A percentile compares a stretch with the other conserved stretches of the same genome.
phyloP scores from a whole-genome alignment of 2,329 filamentous ascomycete species.

The Capronia epimyces region DNA sequence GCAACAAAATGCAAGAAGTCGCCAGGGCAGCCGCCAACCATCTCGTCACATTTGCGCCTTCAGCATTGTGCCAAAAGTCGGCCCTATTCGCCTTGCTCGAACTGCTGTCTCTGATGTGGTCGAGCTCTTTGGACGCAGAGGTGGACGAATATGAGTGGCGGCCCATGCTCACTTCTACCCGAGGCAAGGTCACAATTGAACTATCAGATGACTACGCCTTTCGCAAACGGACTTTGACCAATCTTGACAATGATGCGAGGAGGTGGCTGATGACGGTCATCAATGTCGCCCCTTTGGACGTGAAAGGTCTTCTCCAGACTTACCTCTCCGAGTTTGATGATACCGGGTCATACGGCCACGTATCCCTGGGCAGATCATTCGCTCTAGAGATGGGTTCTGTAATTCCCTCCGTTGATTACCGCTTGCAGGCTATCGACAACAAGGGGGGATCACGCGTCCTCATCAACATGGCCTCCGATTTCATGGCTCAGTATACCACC shows the following conservation, averaged over 20 bases:
- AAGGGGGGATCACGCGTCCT: conserved; percentile 60
- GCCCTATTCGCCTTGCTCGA: conserved; percentile 92
- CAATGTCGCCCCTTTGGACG: conserved; percentile 79
- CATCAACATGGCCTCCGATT: conserved; percentile 90
- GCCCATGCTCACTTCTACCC: conserved; percentile 69
- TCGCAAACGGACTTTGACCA: conserved; percentile 71
- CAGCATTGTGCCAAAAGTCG: conserved; percentile 79
- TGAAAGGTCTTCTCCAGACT: conserved; percentile 88
- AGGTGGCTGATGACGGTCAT: conserved; percentile 76
- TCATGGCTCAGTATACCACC: conserved; percentile 93
- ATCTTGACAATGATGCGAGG: conserved; percentile 69
- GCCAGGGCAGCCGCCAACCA: conserved; percentile 77
- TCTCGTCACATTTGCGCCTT: conserved; percentile 78
- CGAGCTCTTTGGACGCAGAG: conserved; percentile 86
- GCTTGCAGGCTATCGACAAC: conserved; percentile 72
- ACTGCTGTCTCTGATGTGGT: conserved; percentile 89
- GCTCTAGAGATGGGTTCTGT: conserved; percentile 85
- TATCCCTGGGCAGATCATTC: conserved; percentile 88
- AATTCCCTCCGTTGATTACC: conserved; percentile 80
- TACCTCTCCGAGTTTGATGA: conserved; percentile 95
- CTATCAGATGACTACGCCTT: conserved; percentile 90
- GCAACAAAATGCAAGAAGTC: conserved; percentile 82
- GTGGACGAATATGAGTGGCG: conserved; percentile 88
- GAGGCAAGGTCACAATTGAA: conserved; percentile 75
- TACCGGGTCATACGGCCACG: conserved; percentile 81